Base-by-base conservation (phyloP, 2,329 filamentous ascomycete species). In the Daldinia sp. region DNA sequence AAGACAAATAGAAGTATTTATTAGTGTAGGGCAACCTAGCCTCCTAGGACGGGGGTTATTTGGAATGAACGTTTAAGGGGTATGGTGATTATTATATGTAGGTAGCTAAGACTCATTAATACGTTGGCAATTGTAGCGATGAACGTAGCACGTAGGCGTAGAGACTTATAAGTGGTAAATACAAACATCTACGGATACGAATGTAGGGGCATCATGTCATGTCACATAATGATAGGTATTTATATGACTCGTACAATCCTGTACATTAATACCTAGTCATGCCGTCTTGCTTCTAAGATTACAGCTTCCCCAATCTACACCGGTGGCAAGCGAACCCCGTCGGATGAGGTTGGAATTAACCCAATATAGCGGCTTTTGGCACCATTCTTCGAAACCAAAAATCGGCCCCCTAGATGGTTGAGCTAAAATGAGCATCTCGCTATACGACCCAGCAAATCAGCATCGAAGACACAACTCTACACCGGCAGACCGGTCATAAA, bases 381-480 rank as follows among this genome's bases (percentile, higher is more conserved):
- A 25, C 3, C 10, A 23, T 34, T 21, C 25, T 34, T 23, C 11
- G 39, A 45, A 55, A 5, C n/a, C n/a, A n/a, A 23, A 35, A 27
- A 55, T 23, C 21, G 19, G 13, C 4, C 17, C 15, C 21, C 4
- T 13, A 15, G 37, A 15, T 39, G 32, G 7, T 49, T 39, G 17
- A 23, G 15, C 21, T 11, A 5, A 19, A 30, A 57, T n/a, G 19
- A n/a, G 4, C 32, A 39, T 6, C 19, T 25, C 10, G 30, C 6
- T 39, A 57, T 57, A 57, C 54, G 54, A 57, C 29, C 43, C 32
- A 23, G 23, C 54, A 30, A 57, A 57, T 57, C 54, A 48, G 29
- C 27, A 2, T 43, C 25, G 29, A 7, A n/a, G 3, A 21, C 27
- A 54, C 29, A 17, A n/a, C 34, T 45, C 17, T 34, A n/a, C 29